These are phyloP conservation scores for Candida coleopterorum DNA, from an alignment of 805 yeast genomes.

Conservation along the genomic window DNA sequence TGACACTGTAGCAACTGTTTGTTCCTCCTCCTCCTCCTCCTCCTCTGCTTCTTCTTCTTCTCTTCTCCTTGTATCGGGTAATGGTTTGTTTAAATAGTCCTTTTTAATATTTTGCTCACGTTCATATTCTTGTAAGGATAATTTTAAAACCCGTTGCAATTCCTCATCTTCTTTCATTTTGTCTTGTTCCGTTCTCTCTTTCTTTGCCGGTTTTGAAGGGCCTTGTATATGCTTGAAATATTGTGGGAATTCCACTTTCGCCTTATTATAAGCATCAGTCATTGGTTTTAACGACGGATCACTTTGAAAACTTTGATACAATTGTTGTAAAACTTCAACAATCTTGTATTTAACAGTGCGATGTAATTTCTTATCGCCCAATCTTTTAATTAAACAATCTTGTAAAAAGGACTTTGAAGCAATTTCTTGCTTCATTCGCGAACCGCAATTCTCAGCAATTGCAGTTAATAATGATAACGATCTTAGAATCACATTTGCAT, in stretches of 20 bases:
- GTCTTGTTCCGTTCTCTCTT: conserved; percentile 41
- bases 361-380: conserved; percentile 59
- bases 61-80: conserved; percentile 21
- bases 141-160: conserved; percentile 65
- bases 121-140: conserved; percentile 64
- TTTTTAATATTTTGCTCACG: conserved; percentile 29
- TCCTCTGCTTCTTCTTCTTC: too few relatives aligned
- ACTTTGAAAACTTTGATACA: conserved; percentile 55
- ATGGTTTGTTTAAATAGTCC: conserved; percentile 27
- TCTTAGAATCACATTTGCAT: conserved; percentile 38
- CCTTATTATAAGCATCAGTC: conserved; percentile 52
- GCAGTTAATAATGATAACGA: conserved; percentile 33
- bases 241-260: conserved; percentile 37
- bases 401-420: conserved; percentile 33
- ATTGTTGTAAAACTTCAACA: conserved; percentile 62
- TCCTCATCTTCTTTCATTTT: conserved; percentile 70
- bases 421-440: conserved; percentile 40
- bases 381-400: conserved; percentile 30
- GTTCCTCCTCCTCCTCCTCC: conserved; percentile 17
- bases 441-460: conserved; percentile 42
- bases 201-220: conserved; percentile 60
- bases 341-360: conserved; percentile 59
- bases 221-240: conserved; percentile 18
- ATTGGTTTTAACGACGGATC: conserved; percentile 79
- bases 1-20: conserved; percentile 43